These are phyloP conservation scores for Picochlorum sp. DNA, from an alignment of 139 green algal genomes.

Conservation along the genomic window DNA sequence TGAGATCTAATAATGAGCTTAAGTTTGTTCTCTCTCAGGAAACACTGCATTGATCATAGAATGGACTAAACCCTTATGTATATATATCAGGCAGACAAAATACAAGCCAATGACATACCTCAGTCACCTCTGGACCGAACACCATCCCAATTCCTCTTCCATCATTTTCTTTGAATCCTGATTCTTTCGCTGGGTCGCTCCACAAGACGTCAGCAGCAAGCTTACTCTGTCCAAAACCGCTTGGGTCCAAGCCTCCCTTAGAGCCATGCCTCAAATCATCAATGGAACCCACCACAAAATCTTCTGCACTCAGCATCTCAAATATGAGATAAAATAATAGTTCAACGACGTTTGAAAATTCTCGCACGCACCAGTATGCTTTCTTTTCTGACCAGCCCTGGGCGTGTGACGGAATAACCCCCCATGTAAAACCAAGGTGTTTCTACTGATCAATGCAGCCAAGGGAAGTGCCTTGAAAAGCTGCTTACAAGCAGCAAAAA, in stretches of 20 bases:
- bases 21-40: slow-evolving; percentile 47
- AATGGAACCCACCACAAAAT: slow-evolving; percentile 45
- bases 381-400: slow-evolving; percentile 18
- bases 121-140: slow-evolving; percentile 84
- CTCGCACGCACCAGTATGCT: slow-evolving; percentile 19
- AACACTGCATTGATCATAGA: slow-evolving; percentile 15
- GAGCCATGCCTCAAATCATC: slow-evolving; percentile 51
- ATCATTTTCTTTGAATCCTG: slow-evolving; percentile 66
- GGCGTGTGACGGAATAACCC: slow-evolving; percentile 36
- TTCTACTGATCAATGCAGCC: slow-evolving; percentile 49
- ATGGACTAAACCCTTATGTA: background rate
- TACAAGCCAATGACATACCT: slow-evolving; percentile 33
- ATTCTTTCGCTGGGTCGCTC: slow-evolving; percentile 62
- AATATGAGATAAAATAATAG: no score
- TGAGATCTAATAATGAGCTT: slow-evolving; percentile 65
- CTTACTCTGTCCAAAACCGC: slow-evolving; percentile 37
- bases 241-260: slow-evolving; percentile 76
- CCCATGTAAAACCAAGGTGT: slow-evolving; percentile 82
- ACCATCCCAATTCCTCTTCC: slow-evolving; percentile 75
- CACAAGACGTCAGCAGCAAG: slow-evolving; percentile 88
- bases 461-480: slow-evolving; percentile 71
- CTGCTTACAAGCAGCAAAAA: slow-evolving; percentile 44
- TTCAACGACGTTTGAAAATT: background rate
- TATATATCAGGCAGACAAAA: background rate
- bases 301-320: background rate